A percentile compares a stretch with the other conserved stretches of the same genome.
These are phyloP conservation scores for Meyerozyma guilliermondii DNA, from an alignment of 1,139 yeast genomes.

Conservation along the genomic window DNA sequence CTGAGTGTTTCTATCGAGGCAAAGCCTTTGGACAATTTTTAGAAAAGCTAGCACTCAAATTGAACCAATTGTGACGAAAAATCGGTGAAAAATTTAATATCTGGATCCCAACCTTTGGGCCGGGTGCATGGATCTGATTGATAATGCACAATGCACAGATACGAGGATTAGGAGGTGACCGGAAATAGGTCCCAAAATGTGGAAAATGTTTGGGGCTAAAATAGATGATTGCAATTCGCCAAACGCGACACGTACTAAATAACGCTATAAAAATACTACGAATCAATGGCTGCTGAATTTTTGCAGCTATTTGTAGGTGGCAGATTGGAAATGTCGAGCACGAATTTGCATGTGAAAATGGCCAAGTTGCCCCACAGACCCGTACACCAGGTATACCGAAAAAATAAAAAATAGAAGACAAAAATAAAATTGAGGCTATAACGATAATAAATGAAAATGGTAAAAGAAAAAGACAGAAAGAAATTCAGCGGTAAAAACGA, in stretches of 20 bases:
- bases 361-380: not conserved
- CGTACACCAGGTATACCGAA: too few species aligned
- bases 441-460: too few species aligned
- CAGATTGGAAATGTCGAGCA: not conserved
- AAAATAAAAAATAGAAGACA: too few species aligned
- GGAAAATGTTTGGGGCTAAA: not conserved
- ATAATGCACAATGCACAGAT: not conserved
- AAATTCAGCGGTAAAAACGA: too few species aligned
- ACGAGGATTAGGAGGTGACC: not conserved
- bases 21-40: too few species aligned
- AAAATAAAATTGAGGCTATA: too few species aligned
- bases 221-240: not conserved
- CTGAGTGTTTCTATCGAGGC: too few species aligned
- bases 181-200: not conserved
- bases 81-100: not conserved
- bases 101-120: not conserved
- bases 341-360: slow-evolving; percentile 1
- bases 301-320: not conserved
- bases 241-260: not conserved
- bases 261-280: too few species aligned
- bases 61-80: not conserved
- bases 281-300: not conserved
- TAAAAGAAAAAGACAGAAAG: too few species aligned
- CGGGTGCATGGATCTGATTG: slow-evolving; percentile 1
- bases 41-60: too few species aligned